These are phyloP conservation scores for Globisporangium rhizosaccharum DNA, from an alignment of 352 stramenopile genomes.

Conservation along the genomic window DNA sequence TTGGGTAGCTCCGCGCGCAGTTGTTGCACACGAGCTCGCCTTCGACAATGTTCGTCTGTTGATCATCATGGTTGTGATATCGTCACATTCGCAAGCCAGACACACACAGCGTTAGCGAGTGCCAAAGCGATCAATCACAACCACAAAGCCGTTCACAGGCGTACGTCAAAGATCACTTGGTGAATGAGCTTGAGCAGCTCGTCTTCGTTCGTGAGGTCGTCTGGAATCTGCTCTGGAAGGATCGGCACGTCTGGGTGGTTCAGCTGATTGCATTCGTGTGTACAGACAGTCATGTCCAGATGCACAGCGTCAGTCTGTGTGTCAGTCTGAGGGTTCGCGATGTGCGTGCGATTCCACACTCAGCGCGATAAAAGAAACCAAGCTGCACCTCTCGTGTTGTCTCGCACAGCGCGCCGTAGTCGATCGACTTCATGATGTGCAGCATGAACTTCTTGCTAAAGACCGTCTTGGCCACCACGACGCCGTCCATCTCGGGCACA, in stretches of 20 bases:
- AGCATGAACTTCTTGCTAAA: constrained; percentile 84
- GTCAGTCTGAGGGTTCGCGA: background rate
- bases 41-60: constrained; percentile 82
- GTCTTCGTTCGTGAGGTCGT: constrained; percentile 49
- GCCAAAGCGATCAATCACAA: background rate
- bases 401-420: constrained; percentile 68
- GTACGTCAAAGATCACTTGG: constrained; percentile 76
- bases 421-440: constrained; percentile 84
- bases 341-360: background rate
- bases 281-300: background rate
- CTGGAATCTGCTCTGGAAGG: constrained; percentile 57
- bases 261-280: constrained; percentile 26
- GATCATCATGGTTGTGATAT: background rate
- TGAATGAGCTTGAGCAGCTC: constrained; percentile 74
- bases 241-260: constrained; percentile 77
- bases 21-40: constrained; percentile 84
- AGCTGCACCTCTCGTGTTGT: constrained; percentile 63
- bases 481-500: constrained; percentile 67
- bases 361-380: background rate
- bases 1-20: constrained; percentile 70
- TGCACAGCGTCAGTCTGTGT: background rate
- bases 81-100: background rate
- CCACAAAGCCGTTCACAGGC: constrained; percentile 10
- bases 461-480: constrained; percentile 73
- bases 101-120: background rate